Conservation (phyloP, 1,284 basidiomycete genomes). For the Blastosporella zonata region DNA sequence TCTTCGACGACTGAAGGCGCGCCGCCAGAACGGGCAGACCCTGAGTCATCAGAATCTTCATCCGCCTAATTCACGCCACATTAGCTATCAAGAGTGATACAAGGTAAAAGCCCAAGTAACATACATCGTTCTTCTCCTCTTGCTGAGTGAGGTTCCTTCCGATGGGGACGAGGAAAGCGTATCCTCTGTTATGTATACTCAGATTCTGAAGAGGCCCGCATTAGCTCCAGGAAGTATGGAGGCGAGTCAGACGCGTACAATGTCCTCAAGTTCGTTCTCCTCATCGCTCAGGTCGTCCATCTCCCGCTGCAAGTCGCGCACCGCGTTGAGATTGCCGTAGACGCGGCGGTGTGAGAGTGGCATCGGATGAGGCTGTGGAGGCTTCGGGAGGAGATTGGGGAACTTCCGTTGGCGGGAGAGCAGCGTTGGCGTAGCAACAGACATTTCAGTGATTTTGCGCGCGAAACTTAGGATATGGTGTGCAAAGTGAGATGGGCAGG, state of each 20-base stretch:
- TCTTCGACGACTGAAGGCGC: constrained; percentile 42
- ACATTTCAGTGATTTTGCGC: constrained; percentile 27
- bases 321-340: constrained; percentile 53
- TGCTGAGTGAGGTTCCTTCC: constrained; percentile 68
- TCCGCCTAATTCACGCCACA: constrained; percentile 28
- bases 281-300: constrained; percentile 85
- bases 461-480: too few relatives aligned
- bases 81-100: background rate
- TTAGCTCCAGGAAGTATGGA: background rate
- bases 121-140: constrained; percentile 81
- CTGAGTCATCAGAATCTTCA: constrained; percentile 46
- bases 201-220: constrained; percentile 40
- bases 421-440: constrained; percentile 66
- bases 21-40: constrained; percentile 36
- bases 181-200: constrained; percentile 63
- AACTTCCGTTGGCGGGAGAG: constrained; percentile 59
- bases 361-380: constrained; percentile 64
- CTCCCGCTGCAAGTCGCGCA: constrained; percentile 71
- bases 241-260: constrained; percentile 38
- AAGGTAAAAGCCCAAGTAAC: constrained; percentile 23
- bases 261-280: constrained; percentile 73
- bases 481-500: too few relatives aligned
- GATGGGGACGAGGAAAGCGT: constrained; percentile 66
- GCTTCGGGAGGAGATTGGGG: constrained; percentile 61
- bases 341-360: constrained; percentile 52